Percentiles rank a stretch among this genome's conserved stretches.
These are phyloP conservation scores for Nothophaeocryptopus gaeumannii DNA, from an alignment of 2,329 filamentous ascomycete species.

Conservation along the genomic window DNA sequence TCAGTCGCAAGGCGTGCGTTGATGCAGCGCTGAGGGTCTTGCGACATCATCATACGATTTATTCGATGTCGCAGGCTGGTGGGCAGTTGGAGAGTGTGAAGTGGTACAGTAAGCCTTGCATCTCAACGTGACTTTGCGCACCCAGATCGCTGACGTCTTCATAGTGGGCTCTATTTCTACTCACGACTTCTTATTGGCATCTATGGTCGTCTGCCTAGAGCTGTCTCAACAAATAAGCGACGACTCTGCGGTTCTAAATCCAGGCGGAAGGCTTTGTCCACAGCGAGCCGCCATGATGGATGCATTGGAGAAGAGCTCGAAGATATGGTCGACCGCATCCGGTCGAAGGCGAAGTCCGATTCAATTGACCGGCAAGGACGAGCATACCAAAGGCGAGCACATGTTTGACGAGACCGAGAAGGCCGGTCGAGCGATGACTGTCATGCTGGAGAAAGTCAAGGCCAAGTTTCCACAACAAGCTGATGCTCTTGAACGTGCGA, in stretches of 20 bases:
- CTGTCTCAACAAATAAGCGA: conserved; percentile 33
- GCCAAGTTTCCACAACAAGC: conserved; percentile 22
- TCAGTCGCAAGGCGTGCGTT: conserved; percentile 43
- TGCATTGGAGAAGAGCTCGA: conserved; percentile 33
- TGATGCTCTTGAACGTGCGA: conserved; percentile 7
- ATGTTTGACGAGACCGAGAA: conserved; percentile 33
- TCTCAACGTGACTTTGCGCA: too few species aligned
- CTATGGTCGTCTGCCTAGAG: conserved; percentile 50
- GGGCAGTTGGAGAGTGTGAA: conserved; percentile 45
- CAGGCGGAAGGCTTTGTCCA: conserved; percentile 23
- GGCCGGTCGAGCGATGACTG: conserved; percentile 31
- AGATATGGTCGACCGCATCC: conserved; percentile 30
- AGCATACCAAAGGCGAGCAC: conserved; percentile 17
- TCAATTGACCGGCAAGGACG: conserved; percentile 13
- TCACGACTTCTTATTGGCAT: conserved; percentile 49
- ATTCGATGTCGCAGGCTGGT: conserved; percentile 46
- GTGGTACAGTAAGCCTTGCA: conserved; percentile 37
- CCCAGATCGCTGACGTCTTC: too few species aligned
- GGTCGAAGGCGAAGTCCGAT: conserved; percentile 8
- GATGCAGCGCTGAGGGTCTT: conserved; percentile 50
- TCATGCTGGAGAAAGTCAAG: conserved; percentile 34
- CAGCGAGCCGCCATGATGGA: conserved; percentile 30
- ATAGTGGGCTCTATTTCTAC: conserved; percentile 42
- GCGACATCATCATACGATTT: conserved; percentile 49
- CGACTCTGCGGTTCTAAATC: conserved; percentile 11